Evolutionary conservation across 352 stramenopile genomes (phyloP), one percentile per base, ranked within the genome.

Genomic region (Globisporangium yorkense): DNA sequence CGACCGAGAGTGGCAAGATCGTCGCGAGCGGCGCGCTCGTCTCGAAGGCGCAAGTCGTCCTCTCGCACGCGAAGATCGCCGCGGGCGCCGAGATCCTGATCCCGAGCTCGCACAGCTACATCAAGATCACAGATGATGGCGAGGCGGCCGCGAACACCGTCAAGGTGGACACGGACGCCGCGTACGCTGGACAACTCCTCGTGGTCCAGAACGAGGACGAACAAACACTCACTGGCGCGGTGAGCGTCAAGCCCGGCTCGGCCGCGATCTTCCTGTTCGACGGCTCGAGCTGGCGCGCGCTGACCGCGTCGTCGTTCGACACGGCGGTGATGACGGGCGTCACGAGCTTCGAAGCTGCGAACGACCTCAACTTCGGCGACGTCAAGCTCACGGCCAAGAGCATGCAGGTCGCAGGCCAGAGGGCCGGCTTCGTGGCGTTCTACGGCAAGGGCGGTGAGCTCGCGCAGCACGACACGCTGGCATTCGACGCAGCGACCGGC

Each of bases 131-230:
- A 0, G 74, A 65, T 59, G 76, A 92, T 37, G 82, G 82, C 21
- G 63, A 56, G 9, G 35, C 27, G 0, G 54, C 55, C 3, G 18
- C 50, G 18, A 89, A 87, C 35, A 27, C 27, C 0, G 77, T 70
- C 1, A 55, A 41, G n/a, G 77, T 92, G 3, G 76, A 87, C 44
- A 54, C 45, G 40, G 39, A 64, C 5, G 51, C 68, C 4, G 77
- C 83, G 1, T 72, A 72, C 21, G 66, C 68, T 21, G 83, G 83
- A 2, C 83, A 92, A 49, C 61, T 92, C 8, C 68, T 92, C 31
- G 66, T 92, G 16, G 66, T 92, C 31, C 83, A 92, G 57, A 92
- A 90, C 57, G 74, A 86, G 27, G 83, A 90, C 61, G 76, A 80
- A 24, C 61, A 90, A 33, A 48, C 49, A 18, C 62, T 92, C 0